Conservation (phyloP, 2,329 filamentous ascomycete genomes). For the Fusarium sp. region DNA sequence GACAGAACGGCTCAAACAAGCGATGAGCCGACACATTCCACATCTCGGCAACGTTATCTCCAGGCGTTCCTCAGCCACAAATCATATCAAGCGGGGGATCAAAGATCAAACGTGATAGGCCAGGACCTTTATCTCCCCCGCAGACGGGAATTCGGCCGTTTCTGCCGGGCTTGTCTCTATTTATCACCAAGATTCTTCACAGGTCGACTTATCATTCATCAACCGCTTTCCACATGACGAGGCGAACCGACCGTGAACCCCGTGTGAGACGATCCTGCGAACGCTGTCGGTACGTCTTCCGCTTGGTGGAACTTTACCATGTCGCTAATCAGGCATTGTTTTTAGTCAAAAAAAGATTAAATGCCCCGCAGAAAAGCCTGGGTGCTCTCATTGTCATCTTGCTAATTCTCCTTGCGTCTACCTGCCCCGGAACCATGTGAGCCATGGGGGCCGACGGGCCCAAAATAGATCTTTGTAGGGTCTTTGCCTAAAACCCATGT, state of each 20-base stretch:
- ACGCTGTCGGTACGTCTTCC: slow-evolving; percentile 34
- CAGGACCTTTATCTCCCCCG: not conserved
- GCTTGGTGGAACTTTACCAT: not conserved
- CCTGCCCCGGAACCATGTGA: slow-evolving; percentile 29
- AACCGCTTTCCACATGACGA: slow-evolving; percentile 4
- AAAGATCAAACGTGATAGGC: not conserved
- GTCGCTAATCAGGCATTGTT: not conserved
- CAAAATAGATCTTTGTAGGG: slow-evolving; percentile 8
- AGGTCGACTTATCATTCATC: not conserved
- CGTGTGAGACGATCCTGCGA: slow-evolving; percentile 41
- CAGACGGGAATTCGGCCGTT: not conserved
- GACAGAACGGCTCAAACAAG: not conserved
- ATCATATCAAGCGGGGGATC: not conserved
- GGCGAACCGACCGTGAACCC: slow-evolving; percentile 3
- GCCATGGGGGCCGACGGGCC: not conserved
- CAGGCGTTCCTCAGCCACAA: not conserved
- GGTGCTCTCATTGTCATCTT: slow-evolving; percentile 36
- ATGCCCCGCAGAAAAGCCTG: slow-evolving; percentile 41
- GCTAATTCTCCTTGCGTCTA: slow-evolving; percentile 35
- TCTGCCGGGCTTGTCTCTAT: not conserved
- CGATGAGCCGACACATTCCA: not conserved
- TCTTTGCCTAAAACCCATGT: not conserved
- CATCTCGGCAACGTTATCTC: not conserved
- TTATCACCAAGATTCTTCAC: not conserved
- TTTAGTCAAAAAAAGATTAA: slow-evolving; percentile 41